Percentiles rank a stretch among this genome's conserved stretches.
Conservation (phyloP, 345 rosid genomes). For the Populus ilicifolia region DNA sequence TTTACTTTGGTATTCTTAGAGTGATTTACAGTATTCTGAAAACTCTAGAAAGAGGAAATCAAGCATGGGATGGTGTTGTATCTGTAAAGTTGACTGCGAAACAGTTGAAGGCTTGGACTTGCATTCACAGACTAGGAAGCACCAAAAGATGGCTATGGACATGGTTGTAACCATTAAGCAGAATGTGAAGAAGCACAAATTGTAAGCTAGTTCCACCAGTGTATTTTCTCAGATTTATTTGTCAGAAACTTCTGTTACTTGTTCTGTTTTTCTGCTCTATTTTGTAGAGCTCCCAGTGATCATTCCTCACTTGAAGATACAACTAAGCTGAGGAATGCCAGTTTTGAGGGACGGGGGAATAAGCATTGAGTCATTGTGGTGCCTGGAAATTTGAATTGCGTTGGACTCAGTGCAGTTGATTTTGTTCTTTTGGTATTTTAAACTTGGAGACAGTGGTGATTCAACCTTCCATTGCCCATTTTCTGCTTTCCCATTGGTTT, state of each 20-base stretch:
- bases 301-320: constrained; percentile 39
- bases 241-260: constrained; percentile 1
- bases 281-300: constrained; percentile 39
- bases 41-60: constrained; percentile 50
- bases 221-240: constrained; percentile 1
- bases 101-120: constrained; percentile 66
- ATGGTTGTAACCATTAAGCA: constrained; percentile 53
- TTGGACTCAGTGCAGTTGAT: constrained; percentile 22
- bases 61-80: constrained; percentile 74
- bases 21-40: constrained; percentile 45
- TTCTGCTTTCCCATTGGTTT: constrained; percentile 40
- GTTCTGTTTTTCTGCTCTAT: constrained; percentile 11
- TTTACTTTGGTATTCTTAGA: constrained; percentile 31
- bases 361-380: constrained; percentile 33
- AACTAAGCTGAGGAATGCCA: constrained; percentile 39
- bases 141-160: constrained; percentile 71
- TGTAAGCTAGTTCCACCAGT: constrained; percentile 33
- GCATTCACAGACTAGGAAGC: constrained; percentile 71
- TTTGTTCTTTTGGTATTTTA: constrained; percentile 35
- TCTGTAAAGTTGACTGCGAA: constrained; percentile 74
- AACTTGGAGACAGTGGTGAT: constrained; percentile 31
- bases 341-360: constrained; percentile 43
- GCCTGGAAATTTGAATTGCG: constrained; percentile 13
- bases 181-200: constrained; percentile 67
- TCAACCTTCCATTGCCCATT: constrained; percentile 31